These are phyloP conservation scores for Crithidia bombi DNA, from an alignment of 208 protist species.

Conservation along the genomic window DNA sequence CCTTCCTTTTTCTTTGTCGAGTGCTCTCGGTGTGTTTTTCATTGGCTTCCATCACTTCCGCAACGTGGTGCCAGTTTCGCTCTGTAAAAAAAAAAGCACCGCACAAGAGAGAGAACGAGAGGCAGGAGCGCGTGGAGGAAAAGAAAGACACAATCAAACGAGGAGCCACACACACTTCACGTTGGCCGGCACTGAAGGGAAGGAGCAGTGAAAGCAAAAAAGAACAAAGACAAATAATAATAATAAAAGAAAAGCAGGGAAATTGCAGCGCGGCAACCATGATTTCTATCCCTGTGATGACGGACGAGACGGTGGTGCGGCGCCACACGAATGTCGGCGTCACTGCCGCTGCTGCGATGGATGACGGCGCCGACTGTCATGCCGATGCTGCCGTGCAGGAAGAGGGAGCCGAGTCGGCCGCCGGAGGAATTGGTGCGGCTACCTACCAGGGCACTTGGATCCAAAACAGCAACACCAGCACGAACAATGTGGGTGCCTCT, in stretches of 20 bases:
- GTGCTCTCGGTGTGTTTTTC: not conserved
- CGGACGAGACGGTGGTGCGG: constrained; percentile 35
- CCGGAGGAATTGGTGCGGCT: not conserved
- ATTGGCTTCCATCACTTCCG: too few relatives aligned
- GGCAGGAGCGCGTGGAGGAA: too few relatives aligned
- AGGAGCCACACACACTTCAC: too few relatives aligned
- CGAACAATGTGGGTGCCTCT: not conserved
- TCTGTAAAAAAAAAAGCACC: too few relatives aligned
- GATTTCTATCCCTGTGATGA: constrained; percentile 37
- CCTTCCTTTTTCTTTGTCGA: not conserved
- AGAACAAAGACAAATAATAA: not conserved
- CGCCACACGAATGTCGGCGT: constrained; percentile 8
- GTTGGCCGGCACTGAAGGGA: too few relatives aligned
- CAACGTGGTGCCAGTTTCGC: too few relatives aligned
- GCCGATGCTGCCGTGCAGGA: constrained; percentile 9
- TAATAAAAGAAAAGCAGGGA: not conserved
- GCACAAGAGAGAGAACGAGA: too few relatives aligned
- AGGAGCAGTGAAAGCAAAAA: not conserved
- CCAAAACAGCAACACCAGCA: not conserved
- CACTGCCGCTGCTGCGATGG: not conserved
- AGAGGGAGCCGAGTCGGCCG: not conserved
- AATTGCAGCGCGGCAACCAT: not conserved
- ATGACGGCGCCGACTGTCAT: constrained; percentile 7
- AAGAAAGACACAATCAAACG: too few relatives aligned
- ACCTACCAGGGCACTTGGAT: constrained; percentile 1